Percentiles rank a stretch among this genome's conserved stretches.
phyloP scores from a whole-genome alignment of 2,329 filamentous ascomycete genomes.

The Diaporthe citri region DNA sequence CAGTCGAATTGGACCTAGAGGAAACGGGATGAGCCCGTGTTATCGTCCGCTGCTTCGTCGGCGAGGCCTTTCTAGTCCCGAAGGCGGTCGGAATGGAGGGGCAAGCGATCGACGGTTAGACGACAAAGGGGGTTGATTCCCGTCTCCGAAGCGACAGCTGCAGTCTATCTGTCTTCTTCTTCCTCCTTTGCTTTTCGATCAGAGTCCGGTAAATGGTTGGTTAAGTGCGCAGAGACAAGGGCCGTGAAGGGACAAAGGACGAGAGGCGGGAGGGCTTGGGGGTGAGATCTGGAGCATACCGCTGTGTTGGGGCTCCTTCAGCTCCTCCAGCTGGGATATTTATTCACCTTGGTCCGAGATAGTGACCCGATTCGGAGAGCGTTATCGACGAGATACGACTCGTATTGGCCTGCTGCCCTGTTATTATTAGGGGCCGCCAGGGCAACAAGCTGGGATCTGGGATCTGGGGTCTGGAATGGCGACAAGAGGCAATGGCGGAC shows the following conservation, averaged over 20 bases:
- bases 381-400: slow-evolving; percentile 13
- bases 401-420: slow-evolving; percentile 28
- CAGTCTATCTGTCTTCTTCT: not conserved
- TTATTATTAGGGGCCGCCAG: slow-evolving; percentile 29
- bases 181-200: slow-evolving; percentile 9
- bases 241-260: slow-evolving; percentile 20
- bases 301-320: slow-evolving; percentile 8
- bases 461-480: not conserved
- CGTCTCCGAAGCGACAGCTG: slow-evolving; percentile 13
- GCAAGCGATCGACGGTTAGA: not conserved
- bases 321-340: slow-evolving; percentile 31
- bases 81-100: slow-evolving; percentile 3
- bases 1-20: not conserved
- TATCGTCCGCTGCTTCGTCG: slow-evolving; percentile 24
- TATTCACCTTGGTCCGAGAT: slow-evolving; percentile 12
- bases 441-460: slow-evolving; percentile 28
- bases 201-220: not conserved
- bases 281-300: slow-evolving; percentile 21
- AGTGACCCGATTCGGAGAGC: not conserved
- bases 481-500: slow-evolving; percentile 13
- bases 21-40: slow-evolving; percentile 2
- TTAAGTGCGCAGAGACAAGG: slow-evolving; percentile 19
- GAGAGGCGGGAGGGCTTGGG: not conserved
- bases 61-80: slow-evolving; percentile 6
- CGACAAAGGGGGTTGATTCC: slow-evolving; percentile 2